A percentile compares a stretch with the other conserved stretches of the same genome.
Conservation (phyloP, 108 stramenopile species). For the Licmophora abbreviata region DNA sequence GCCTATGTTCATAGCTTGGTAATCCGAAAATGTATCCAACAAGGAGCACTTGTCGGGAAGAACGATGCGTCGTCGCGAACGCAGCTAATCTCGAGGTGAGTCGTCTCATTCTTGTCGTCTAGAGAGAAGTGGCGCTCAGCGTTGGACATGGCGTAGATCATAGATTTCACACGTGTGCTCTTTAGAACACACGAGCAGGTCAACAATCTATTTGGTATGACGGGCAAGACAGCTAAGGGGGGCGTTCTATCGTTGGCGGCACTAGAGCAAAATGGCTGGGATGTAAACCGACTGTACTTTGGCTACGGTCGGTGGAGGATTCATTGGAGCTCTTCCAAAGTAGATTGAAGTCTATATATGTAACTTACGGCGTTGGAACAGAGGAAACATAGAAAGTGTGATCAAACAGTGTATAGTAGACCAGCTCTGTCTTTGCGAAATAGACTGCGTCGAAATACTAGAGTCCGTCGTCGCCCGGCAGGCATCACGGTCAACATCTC, state of each 20-base stretch:
- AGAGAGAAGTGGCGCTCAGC: not conserved
- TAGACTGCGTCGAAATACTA: too few relatives aligned
- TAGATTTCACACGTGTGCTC: constrained; percentile 5
- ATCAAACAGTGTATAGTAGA: too few relatives aligned
- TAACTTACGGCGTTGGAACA: too few relatives aligned
- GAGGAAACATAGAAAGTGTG: too few relatives aligned
- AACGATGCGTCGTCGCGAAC: constrained; percentile 3
- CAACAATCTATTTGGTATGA: constrained; percentile 3
- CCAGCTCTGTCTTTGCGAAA: too few relatives aligned
- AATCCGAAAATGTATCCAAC: constrained; percentile 15
- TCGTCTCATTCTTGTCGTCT: not conserved
- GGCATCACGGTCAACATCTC: too few relatives aligned
- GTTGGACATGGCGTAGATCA: not conserved
- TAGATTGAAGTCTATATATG: not conserved
- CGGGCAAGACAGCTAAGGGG: constrained; percentile 6
- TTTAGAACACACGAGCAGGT: constrained; percentile 4
- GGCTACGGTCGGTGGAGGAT: constrained; percentile 42
- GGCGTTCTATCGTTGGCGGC: constrained; percentile 7
- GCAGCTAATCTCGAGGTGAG: constrained; percentile 5
- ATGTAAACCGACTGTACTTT: constrained; percentile 53
- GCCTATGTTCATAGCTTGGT: constrained; percentile 59
- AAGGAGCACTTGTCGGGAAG: not conserved
- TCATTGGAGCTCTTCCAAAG: constrained; percentile 14
- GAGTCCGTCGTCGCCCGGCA: too few relatives aligned
- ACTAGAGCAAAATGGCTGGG: constrained; percentile 55